Evolutionary conservation across 2,329 filamentous ascomycete genomes (phyloP), one percentile per base, ranked within the genome.

Genomic region (Mycocentrospora acerina): DNA sequence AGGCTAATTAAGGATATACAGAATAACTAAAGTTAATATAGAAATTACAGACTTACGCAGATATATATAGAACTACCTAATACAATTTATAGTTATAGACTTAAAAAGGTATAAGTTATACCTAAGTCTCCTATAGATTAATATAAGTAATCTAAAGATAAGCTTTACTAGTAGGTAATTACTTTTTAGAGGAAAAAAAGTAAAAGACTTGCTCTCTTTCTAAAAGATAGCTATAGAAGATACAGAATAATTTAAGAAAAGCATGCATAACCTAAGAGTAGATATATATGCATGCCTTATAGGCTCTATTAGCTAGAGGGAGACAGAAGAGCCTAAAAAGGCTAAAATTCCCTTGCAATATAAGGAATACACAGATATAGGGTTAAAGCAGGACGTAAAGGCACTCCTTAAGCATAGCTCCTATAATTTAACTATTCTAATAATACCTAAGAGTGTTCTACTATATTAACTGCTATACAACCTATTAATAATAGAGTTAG

Each of bases 181-280:
- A n/a, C n/a, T n/a, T n/a, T n/a, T n/a, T n/a, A n/a, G n/a, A n/a
- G n/a, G n/a, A 10, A 25, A 24, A 4, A 33, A 33, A 3, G 16
- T 2, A n/a, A 33, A 33, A 26, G 24, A 7, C 25, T 15, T 4
- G 7, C 2, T 19, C 25, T 14, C 8, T 8, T 16, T 33, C 16
- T 13, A 4, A 16, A 33, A 33, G n/a, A 13, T 26, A 33, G 31
- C 31, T 33, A 33, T 33, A 33, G 24, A 33, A 25, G 31, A 15
- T 3, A 19, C 31, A 13, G 16, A 24, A 7, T 4, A 33, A 19
- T 24, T 24, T 24, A 33, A 33, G 18, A 33, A 12, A 4, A 33
- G 31, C 7, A 24, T 33, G n/a, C n/a, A 13, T n/a, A n/a, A n/a
- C n/a, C n/a, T n/a, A n/a, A n/a, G n/a, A 33, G 15, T 13, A 24